These are phyloP conservation scores for Abortiporus biennis DNA, from an alignment of 1,284 basidiomycete species.

Conservation along the genomic window DNA sequence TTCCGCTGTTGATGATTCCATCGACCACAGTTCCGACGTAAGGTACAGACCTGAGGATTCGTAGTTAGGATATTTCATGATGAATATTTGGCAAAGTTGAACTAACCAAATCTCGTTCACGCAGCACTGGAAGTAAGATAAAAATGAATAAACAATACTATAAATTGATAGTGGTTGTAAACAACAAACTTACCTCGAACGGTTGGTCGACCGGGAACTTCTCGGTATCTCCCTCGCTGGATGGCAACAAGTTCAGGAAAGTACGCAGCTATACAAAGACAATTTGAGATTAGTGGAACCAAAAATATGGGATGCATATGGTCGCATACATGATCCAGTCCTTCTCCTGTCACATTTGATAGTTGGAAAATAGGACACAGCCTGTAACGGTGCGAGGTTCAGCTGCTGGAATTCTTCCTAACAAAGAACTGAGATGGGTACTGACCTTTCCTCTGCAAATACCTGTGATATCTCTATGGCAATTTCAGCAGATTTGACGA, in stretches of 20 bases:
- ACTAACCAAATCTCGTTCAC: slow-evolving; percentile 67
- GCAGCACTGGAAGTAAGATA: slow-evolving; percentile 48
- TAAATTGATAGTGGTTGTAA: not conserved
- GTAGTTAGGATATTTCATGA: slow-evolving; percentile 3
- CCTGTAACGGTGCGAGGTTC: slow-evolving; percentile 30
- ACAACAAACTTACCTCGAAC: slow-evolving; percentile 59
- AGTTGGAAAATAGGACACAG: slow-evolving; percentile 92
- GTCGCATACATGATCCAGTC: slow-evolving; percentile 61
- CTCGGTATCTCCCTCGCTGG: slow-evolving; percentile 76
- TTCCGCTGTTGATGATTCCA: slow-evolving; percentile 81
- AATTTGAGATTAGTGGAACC: no score
- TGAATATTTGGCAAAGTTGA: slow-evolving; percentile 41
- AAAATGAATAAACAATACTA: slow-evolving; percentile 6
- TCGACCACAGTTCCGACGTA: slow-evolving; percentile 96
- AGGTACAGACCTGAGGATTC: slow-evolving; percentile 65
- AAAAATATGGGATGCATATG: not conserved
- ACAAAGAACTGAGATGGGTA: slow-evolving; percentile 1
- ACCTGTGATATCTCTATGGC: slow-evolving; percentile 73
- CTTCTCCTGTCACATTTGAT: slow-evolving; percentile 93
- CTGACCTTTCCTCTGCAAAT: slow-evolving; percentile 66
- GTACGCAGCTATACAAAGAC: slow-evolving; percentile 52
- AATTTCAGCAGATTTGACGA: slow-evolving; percentile 68
- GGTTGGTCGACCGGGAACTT: slow-evolving; percentile 84
- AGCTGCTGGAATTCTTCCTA: no score
- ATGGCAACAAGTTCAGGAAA: slow-evolving; percentile 82